Conservation (phyloP, 2,329 filamentous ascomycete genomes). For the Colletotrichum sp. region DNA sequence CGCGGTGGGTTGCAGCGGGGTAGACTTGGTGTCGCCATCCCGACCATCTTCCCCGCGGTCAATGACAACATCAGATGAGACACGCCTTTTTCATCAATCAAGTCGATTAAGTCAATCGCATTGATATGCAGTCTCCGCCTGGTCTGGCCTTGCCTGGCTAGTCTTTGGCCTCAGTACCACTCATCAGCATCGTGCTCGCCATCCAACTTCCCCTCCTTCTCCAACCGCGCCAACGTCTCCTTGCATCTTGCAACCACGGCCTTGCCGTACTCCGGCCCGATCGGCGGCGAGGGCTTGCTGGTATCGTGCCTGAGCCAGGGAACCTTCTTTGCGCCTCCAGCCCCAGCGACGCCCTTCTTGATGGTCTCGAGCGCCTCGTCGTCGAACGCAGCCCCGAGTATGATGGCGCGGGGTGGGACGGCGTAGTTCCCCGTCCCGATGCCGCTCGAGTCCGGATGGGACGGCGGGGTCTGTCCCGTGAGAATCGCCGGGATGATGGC, state of each 20-base stretch:
- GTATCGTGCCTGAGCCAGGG: constrained; percentile 29
- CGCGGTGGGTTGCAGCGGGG: constrained; percentile 12
- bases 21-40: constrained; percentile 10
- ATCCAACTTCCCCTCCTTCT: constrained; percentile 26
- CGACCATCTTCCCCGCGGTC: neutral
- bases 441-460: constrained; percentile 18
- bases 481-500: constrained; percentile 21
- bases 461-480: neutral
- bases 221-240: constrained; percentile 24
- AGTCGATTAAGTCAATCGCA: neutral
- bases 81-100: neutral
- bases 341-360: neutral
- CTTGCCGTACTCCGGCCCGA: constrained; percentile 30
- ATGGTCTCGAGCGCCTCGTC: neutral
- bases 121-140: neutral
- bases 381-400: constrained; percentile 20
- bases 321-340: neutral
- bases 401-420: constrained; percentile 3
- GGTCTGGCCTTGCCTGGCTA: neutral
- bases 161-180: constrained; percentile 6
- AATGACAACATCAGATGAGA: neutral
- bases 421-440: constrained; percentile 20
- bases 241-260: constrained; percentile 28
- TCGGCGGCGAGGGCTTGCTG: constrained; percentile 25
- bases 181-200: constrained; percentile 21